Evolutionary conservation across 192 early-diverging fungal species (phyloP).

Genomic region (Coemansia sp.): DNA sequence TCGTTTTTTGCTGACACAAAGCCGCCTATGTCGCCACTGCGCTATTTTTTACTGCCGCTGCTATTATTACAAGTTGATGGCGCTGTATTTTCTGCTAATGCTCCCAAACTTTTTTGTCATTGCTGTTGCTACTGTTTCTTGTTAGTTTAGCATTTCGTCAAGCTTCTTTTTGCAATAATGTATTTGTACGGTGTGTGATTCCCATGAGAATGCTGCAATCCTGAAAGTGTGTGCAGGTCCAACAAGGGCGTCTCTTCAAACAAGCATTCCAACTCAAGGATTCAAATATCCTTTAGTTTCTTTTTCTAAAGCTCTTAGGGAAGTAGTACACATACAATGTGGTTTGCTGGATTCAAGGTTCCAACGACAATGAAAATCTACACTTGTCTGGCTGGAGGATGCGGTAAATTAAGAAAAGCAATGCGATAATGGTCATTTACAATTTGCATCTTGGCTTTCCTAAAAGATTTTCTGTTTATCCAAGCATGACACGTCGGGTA

Average conservation of each 20-base stretch:
- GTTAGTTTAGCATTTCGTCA: background rate
- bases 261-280: background rate
- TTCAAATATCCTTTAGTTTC: background rate
- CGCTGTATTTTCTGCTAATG: background rate
- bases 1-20: constrained; percentile 32
- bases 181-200: background rate
- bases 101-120: background rate
- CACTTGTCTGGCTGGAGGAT: no score
- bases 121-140: background rate
- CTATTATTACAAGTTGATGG: background rate
- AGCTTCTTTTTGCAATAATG: background rate
- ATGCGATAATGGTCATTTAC: no score
- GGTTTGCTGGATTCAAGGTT: no score
- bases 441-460: no score
- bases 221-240: background rate
- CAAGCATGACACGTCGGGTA: no score
- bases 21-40: background rate
- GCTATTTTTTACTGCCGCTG: background rate
- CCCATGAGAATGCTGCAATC: background rate
- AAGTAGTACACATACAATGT: background rate
- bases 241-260: background rate
- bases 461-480: no score
- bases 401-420: no score
- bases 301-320: background rate
- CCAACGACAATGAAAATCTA: no score